Evolutionary conservation across 352 stramenopile species (phyloP).

Genomic region (Halophytophthora batemanensis): DNA sequence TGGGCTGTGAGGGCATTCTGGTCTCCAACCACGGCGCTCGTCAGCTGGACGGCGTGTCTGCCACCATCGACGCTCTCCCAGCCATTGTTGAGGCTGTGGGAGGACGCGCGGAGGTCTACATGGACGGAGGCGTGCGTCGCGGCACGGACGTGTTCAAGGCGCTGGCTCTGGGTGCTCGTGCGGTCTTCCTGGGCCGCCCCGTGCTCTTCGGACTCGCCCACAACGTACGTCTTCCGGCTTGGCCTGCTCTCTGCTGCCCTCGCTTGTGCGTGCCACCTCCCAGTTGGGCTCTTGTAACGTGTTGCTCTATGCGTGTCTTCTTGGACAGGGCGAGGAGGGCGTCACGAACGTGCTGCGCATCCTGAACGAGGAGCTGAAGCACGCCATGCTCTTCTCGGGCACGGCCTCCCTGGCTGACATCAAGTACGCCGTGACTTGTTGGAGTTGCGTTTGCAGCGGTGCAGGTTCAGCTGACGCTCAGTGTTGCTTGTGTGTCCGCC

Average conservation of each 20-base stretch:
- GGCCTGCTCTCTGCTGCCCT: neutral
- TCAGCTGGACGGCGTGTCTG: conserved; percentile 88
- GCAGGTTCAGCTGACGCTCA: neutral
- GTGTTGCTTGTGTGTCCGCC: neutral
- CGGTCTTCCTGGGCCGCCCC: conserved; percentile 93
- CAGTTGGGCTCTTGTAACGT: too few relatives aligned
- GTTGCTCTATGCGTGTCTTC: neutral
- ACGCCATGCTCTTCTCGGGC: conserved; percentile 89
- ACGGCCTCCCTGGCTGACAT: conserved; percentile 71
- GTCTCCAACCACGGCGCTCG: conserved; percentile 94
- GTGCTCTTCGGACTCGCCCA: conserved; percentile 93
- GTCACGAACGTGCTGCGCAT: conserved; percentile 89
- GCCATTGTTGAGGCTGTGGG: conserved; percentile 88
- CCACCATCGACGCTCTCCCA: conserved; percentile 91
- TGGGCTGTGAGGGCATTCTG: conserved; percentile 90
- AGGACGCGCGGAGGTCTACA: conserved; percentile 84
- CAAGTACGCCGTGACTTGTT: conserved; percentile 29
- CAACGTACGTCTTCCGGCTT: conserved; percentile 48
- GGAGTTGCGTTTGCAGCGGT: too few relatives aligned
- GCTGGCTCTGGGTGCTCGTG: conserved; percentile 90
- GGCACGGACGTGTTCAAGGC: conserved; percentile 96
- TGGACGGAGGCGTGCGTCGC: conserved; percentile 93
- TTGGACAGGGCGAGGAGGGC: conserved; percentile 73
- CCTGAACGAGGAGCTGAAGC: conserved; percentile 90
- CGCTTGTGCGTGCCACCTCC: neutral